These are phyloP conservation scores for Termitomyces sp. DNA, from an alignment of 768 basidiomycete species.

Conservation along the genomic window DNA sequence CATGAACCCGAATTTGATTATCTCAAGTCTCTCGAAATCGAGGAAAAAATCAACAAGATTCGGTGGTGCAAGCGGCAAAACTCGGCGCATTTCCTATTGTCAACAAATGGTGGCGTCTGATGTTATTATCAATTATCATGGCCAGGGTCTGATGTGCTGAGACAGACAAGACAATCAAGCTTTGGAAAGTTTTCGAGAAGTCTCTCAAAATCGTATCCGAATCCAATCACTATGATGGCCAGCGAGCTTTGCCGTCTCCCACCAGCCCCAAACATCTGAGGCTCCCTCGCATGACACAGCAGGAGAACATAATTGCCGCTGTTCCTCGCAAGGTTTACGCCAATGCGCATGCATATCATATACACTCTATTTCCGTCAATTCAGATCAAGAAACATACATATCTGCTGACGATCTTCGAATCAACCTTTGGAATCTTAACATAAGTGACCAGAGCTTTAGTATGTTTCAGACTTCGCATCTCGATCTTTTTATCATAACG, in stretches of 20 bases:
- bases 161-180: slow-evolving; percentile 98
- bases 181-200: slow-evolving; percentile 99
- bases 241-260: slow-evolving; percentile 64
- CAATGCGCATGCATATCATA: slow-evolving; percentile 99
- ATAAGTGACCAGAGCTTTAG: slow-evolving; percentile 99
- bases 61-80: slow-evolving; percentile 99
- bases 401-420: slow-evolving; percentile 94
- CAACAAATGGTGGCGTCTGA: slow-evolving; percentile 80
- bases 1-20: slow-evolving; percentile 99
- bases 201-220: slow-evolving; percentile 92
- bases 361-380: slow-evolving; percentile 99
- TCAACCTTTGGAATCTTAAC: slow-evolving; percentile 98
- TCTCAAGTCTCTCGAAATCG: slow-evolving; percentile 98
- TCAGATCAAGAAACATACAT: slow-evolving; percentile 99
- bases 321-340: slow-evolving; percentile 98
- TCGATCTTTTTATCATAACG: background rate
- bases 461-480: slow-evolving; percentile 38
- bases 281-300: slow-evolving; percentile 86
- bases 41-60: slow-evolving; percentile 99
- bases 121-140: background rate
- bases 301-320: slow-evolving; percentile 98
- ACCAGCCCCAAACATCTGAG: slow-evolving; percentile 56
- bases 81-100: slow-evolving; percentile 92
- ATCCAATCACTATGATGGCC: slow-evolving; percentile 88
- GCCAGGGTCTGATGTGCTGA: slow-evolving; percentile 4